Evolutionary conservation across 768 basidiomycete genomes (phyloP), one percentile per base, ranked within the genome.

Genomic region (Amanita rubescens): DNA sequence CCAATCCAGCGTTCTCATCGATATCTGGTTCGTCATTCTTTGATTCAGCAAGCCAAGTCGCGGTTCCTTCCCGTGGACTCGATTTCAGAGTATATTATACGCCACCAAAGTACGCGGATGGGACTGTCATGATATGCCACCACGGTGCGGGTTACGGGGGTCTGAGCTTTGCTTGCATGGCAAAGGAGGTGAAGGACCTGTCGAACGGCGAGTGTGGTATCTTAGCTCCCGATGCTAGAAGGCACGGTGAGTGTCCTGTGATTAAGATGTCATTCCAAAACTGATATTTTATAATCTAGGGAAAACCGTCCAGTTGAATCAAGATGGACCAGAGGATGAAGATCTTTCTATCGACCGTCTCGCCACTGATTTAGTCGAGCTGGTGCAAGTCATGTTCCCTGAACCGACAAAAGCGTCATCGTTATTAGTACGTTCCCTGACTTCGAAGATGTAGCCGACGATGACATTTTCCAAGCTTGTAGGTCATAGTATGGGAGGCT

Each of bases 401-500:
- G 77, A 85, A 44, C 73, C 82, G 0, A 63, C 69, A 6, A 62
- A 66, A 3, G 77, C 87, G 5, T 94, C 95, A 0, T 80, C 83
- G 0, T 63, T 97, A 11, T 65, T 97, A 58, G 93, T 94, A 62
- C 57, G 80, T 68, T 20, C 32, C 19, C 27, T 11, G 27, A 37
- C 12, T 19, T 44, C 33, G 39, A 34, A 51, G 9, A 22, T 25
- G 22, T 47, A 39, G 5, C 54, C 39, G 53, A 38, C 44, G 10
- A 37, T 25, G 41, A 53, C 20, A 34, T 30, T 30, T 30, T 53
- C 55, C 45, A 33, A 91, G 87, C 78, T 96, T 6, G 77, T 96
- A 8, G 96, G 96, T 0, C 96, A 99, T 64, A 94, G 91, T 55
- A 95, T 99, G 87, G 96, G 96, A 12, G 95, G 94, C 22, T 85